Percentiles rank a stretch among this genome's conserved stretches.
Evolutionary conservation across 768 basidiomycete genomes (phyloP).

Genomic region (Rhizopogon sp.): DNA sequence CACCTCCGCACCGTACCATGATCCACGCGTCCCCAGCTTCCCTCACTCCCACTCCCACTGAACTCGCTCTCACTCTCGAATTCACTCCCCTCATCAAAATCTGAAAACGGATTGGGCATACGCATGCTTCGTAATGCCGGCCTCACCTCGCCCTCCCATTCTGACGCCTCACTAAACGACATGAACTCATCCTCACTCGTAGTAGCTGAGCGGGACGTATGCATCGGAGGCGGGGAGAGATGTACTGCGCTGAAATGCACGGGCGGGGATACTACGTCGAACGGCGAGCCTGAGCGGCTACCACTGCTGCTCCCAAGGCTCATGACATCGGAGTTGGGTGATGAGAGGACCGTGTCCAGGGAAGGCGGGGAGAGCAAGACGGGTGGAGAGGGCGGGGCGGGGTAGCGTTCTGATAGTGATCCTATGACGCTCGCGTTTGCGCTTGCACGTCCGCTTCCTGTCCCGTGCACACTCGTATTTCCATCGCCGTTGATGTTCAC

Average conservation of each 20-base stretch:
- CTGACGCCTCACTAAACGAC: neutral
- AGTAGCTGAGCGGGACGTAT: neutral
- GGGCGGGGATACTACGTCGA: neutral
- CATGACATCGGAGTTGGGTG: neutral
- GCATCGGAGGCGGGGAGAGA: neutral
- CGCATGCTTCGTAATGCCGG: neutral
- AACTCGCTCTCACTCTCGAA: neutral
- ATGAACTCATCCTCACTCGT: neutral
- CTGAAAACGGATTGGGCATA: neutral
- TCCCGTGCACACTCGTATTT: neutral
- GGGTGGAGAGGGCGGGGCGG: constrained; percentile 22
- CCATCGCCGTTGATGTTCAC: neutral
- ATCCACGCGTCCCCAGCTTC: neutral
- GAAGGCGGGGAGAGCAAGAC: constrained; percentile 21
- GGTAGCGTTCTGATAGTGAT: constrained; percentile 27
- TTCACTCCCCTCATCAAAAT: neutral
- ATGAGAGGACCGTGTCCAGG: constrained; percentile 11
- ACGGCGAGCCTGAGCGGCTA: neutral
- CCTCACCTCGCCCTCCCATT: neutral
- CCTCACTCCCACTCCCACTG: neutral
- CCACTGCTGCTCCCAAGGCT: neutral
- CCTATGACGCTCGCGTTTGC: constrained; percentile 10
- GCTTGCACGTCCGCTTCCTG: neutral
- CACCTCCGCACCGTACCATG: neutral
- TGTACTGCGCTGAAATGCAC: neutral